Percentiles rank a stretch among this genome's conserved stretches.
phyloP scores from a whole-genome alignment of 164 flowering plant genomes.

The Taxillus chinensis region DNA sequence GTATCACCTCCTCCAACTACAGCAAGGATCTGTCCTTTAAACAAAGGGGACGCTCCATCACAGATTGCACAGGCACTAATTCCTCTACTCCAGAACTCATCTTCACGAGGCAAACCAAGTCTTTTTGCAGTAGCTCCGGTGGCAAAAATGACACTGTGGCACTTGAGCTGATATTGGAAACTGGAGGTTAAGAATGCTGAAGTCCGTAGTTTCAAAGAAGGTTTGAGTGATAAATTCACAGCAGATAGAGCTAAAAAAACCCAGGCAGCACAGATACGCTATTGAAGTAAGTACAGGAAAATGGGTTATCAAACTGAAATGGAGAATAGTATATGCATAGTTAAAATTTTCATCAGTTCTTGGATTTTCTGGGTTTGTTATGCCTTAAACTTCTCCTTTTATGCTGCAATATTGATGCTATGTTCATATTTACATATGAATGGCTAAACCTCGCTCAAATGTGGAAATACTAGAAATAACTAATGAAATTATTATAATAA shows the following conservation, averaged over 20 bases:
- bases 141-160: slow-evolving; percentile 73
- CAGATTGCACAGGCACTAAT: slow-evolving; percentile 99
- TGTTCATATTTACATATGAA: no score
- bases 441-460: no score
- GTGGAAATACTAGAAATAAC: no score
- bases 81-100: slow-evolving; percentile 97
- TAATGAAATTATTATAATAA: no score
- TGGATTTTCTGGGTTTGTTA: no score
- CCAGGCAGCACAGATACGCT: background rate
- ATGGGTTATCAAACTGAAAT: no score
- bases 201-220: background rate
- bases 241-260: background rate
- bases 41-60: slow-evolving; percentile 96
- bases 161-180: slow-evolving; percentile 51
- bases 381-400: no score
- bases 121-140: slow-evolving; percentile 94
- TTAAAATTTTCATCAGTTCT: no score
- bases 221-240: background rate
- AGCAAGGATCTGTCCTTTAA: slow-evolving; percentile 88
- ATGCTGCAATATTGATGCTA: no score
- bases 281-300: background rate
- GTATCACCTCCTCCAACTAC: slow-evolving; percentile 99
- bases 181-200: background rate
- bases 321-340: no score
- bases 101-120: slow-evolving; percentile 78